Percentiles rank a stretch among this genome's conserved stretches.
Conservation (phyloP, 1,284 basidiomycete genomes). For the Trichosporon ovoides region DNA sequence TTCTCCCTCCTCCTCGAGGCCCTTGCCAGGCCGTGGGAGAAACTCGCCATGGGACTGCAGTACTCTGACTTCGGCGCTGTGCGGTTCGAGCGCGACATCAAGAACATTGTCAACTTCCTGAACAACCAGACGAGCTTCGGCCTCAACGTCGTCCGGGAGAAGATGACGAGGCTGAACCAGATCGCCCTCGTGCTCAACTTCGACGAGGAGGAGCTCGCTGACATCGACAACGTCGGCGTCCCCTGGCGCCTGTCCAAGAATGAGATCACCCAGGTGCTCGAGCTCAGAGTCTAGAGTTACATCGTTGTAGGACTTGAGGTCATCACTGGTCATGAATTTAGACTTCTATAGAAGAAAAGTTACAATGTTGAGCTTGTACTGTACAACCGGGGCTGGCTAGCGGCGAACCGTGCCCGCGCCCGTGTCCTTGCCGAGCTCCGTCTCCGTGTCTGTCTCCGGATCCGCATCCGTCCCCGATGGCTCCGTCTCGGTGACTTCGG, state of each 20-base stretch:
- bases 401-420: too few species aligned
- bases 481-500: not conserved
- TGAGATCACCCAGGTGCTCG: conserved; percentile 68
- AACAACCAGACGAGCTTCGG: conserved; percentile 80
- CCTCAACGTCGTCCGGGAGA: conserved; percentile 67
- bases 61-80: conserved; percentile 98
- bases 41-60: conserved; percentile 68
- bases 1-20: conserved; percentile 79
- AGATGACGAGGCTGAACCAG: conserved; percentile 86
- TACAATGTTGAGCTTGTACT: not conserved
- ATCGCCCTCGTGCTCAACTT: conserved; percentile 87
- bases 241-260: conserved; percentile 74
- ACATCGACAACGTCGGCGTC: conserved; percentile 85
- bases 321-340: not conserved
- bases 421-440: not conserved
- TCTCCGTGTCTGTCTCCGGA: not conserved
- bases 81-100: conserved; percentile 88
- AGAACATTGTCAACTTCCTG: conserved; percentile 75
- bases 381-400: too few species aligned
- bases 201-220: conserved; percentile 81
- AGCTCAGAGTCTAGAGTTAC: conserved; percentile 51
- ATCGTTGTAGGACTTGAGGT: not conserved
- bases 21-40: conserved; percentile 90
- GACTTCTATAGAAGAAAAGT: not conserved
- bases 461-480: not conserved